A percentile compares a stretch with the other conserved stretches of the same genome.
phyloP scores from a whole-genome alignment of 345 rosid species.

The Pelargonium nanum region DNA sequence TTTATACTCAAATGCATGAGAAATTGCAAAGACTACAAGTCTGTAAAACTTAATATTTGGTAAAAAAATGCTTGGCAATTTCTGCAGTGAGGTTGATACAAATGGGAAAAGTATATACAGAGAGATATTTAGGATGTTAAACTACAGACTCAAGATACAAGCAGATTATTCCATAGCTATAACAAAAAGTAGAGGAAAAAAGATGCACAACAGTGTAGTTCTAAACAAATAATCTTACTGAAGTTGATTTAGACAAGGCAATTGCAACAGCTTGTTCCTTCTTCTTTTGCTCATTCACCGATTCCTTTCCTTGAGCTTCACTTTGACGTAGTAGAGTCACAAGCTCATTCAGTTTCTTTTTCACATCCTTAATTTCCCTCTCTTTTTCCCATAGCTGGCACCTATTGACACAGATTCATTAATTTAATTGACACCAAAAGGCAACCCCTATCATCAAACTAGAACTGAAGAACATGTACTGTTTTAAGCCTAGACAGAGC shows the following conservation, averaged over 20 bases:
- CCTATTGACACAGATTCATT: slow-evolving; percentile 20
- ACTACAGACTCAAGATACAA: background rate
- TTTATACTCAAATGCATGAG: slow-evolving; percentile 4
- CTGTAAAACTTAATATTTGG: no score
- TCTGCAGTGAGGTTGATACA: no score
- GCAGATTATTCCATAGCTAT: background rate
- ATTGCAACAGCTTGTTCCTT: slow-evolving; percentile 55
- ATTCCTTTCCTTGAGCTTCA: slow-evolving; percentile 51
- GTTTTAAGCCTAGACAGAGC: background rate
- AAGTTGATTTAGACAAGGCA: slow-evolving; percentile 45
- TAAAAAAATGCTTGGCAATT: background rate
- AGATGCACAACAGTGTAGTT: slow-evolving; percentile 1
- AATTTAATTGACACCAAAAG: background rate
- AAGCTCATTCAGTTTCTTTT: slow-evolving; percentile 56
- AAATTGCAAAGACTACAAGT: background rate
- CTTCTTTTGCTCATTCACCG: slow-evolving; percentile 42
- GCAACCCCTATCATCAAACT: background rate
- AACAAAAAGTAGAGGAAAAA: background rate
- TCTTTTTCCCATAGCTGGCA: slow-evolving; percentile 64
- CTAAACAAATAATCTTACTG: slow-evolving; percentile 27
- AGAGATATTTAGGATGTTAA: background rate
- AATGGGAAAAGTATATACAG: no score
- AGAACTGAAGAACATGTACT: background rate
- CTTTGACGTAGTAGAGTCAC: slow-evolving; percentile 42
- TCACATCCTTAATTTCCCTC: slow-evolving; percentile 48